Base-by-base conservation (phyloP, 2,329 filamentous ascomycete genomes). In the Dissoconium aciculare region DNA sequence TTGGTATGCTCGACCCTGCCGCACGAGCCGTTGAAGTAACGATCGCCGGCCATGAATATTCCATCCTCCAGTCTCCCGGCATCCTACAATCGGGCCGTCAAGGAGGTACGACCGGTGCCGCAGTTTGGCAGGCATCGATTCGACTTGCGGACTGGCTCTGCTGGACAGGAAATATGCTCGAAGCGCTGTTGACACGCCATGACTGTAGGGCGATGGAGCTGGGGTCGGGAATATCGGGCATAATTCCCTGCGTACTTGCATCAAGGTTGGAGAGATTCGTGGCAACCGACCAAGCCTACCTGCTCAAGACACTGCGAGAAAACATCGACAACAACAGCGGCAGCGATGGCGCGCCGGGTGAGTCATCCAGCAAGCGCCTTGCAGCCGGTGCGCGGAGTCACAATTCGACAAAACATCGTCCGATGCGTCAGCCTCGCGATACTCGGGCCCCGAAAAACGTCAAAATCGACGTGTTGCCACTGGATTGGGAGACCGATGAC, bases 81-180 rank as follows among this genome's bases (percentile, higher is more conserved):
- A 64, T 95, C 6, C 67, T 98, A 21, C 74, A 74, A 2, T 92
- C 84, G 2, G 69, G 74, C 39, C 71, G 84, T 17, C 66, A 71
- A 15, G 75, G 67, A 9, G 78, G 78, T 1, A 84, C 78, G 1
- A 84, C 78, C 1, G 77, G 78, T 27, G 78, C 78, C 49, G 71
- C 93, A 11, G 63, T 95, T 5, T 98, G 89, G 89, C 84, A 80
- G 55, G 78, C 93, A 43, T 87, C 83, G 0, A 83, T 85, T 5
- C 62, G 74, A 26, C 74, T 95, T 49, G 81, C 85, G 13, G 62
- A 71, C 41, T 95, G 83, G 83, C 66, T 95, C 27, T 64, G 73
- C 17, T 64, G 66, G 3, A 54, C 66, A 2, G 49, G 55, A 16
- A 84, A 83, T 51, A 53, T 71, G 1, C 64, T 94, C 28, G 73